Evolutionary conservation across 192 early-diverging fungal genomes (phyloP).

Genomic region (Rhizophagus clarus): DNA sequence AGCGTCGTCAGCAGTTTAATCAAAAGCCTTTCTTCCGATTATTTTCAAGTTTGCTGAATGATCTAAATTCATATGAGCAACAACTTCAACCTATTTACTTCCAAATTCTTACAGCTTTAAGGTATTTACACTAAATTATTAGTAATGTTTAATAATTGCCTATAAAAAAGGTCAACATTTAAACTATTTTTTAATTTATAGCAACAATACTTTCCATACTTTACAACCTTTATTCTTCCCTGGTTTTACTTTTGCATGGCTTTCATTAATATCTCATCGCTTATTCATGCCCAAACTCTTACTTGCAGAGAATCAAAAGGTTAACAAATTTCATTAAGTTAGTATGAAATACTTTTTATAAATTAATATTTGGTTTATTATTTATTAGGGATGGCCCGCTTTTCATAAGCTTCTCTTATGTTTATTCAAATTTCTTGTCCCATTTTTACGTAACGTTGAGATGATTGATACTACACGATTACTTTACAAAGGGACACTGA

Average conservation of each 20-base stretch:
- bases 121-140: constrained; percentile 41
- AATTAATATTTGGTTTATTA: neutral
- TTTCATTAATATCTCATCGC: constrained; percentile 90
- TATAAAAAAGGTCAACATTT: no score
- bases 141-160: no score
- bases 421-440: constrained; percentile 86
- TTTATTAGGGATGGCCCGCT: constrained; percentile 76
- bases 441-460: constrained; percentile 75
- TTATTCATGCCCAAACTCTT: constrained; percentile 90
- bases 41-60: constrained; percentile 80
- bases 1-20: constrained; percentile 76
- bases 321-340: neutral
- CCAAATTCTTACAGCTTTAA: constrained; percentile 70
- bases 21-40: constrained; percentile 91
- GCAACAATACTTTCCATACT: constrained; percentile 76
- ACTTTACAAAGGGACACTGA: constrained; percentile 87
- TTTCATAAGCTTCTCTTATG: constrained; percentile 83
- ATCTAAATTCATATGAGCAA: constrained; percentile 69
- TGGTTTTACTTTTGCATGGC: constrained; percentile 93
- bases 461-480: constrained; percentile 75
- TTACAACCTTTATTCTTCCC: constrained; percentile 86
- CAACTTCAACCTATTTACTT: constrained; percentile 70
- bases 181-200: neutral
- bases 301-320: constrained; percentile 73
- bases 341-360: neutral